Percentiles rank a stretch among this genome's conserved stretches.
phyloP scores from a whole-genome alignment of 176 grass and related monocot genomes.

The Avena insularis region DNA sequence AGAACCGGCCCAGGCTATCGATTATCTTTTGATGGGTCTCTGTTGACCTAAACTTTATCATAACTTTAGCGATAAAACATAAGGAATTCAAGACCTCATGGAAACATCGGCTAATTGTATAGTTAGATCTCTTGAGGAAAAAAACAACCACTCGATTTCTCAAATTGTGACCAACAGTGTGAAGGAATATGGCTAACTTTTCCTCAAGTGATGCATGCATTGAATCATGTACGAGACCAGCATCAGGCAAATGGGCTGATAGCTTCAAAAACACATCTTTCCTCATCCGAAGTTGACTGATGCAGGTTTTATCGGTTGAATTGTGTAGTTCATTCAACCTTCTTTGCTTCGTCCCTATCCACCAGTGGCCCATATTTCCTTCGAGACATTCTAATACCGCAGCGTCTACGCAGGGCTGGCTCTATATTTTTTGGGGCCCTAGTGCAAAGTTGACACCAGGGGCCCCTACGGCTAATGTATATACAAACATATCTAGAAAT shows the following conservation, averaged over 20 bases:
- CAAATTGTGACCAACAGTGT: background rate
- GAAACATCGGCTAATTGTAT: background rate
- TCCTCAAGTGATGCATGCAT: background rate
- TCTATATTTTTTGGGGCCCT: no score
- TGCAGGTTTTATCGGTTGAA: background rate
- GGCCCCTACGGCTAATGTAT: no score
- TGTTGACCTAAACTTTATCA: conserved; percentile 14
- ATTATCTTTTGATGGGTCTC: conserved; percentile 4
- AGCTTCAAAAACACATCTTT: background rate
- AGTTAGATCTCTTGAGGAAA: background rate
- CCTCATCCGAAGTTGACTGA: conserved; percentile 4
- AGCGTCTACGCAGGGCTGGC: background rate
- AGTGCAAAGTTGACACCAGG: no score
- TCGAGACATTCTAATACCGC: background rate
- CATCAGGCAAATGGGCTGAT: background rate
- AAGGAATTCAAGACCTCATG: conserved; percentile 11
- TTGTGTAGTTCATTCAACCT: background rate
- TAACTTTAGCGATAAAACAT: background rate
- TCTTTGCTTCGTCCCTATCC: background rate
- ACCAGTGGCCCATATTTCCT: conserved; percentile 2
- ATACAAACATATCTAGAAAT: no score
- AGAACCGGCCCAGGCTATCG: background rate
- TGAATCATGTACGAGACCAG: background rate
- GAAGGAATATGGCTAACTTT: no score
- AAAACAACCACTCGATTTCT: conserved; percentile 28